Evolutionary conservation across 163 green algal species (phyloP).

Genomic region (Volvox carteri): DNA sequence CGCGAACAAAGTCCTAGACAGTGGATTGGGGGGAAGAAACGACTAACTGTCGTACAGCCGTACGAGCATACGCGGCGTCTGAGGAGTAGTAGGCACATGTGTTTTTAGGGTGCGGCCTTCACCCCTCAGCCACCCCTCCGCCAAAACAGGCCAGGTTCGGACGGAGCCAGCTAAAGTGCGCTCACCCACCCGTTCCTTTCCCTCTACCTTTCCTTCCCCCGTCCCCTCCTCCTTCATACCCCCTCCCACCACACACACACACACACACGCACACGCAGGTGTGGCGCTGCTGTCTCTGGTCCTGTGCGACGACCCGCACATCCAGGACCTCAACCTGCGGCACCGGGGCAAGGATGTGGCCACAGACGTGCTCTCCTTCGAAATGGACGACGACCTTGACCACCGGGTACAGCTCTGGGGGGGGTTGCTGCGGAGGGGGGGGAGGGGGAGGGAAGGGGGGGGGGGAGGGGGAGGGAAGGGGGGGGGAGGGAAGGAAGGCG

Average conservation of each 20-base stretch:
- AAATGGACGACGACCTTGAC: conserved; percentile 78
- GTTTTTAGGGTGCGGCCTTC: too few relatives aligned
- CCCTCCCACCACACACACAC: too few relatives aligned
- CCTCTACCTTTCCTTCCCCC: not conserved
- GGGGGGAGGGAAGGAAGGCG: not conserved
- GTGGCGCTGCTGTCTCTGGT: conserved; percentile 87
- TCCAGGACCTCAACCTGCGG: conserved; percentile 87
- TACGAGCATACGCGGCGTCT: too few relatives aligned
- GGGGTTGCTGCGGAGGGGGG: not conserved
- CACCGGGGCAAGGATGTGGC: conserved; percentile 86
- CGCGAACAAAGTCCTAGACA: too few relatives aligned
- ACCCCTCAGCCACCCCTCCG: too few relatives aligned
- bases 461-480: not conserved
- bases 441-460: not conserved
- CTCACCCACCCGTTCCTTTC: not conserved
- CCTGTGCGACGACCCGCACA: conserved; percentile 91
- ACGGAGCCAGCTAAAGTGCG: too few relatives aligned
- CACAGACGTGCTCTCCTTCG: conserved; percentile 99
- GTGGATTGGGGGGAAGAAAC: too few relatives aligned
- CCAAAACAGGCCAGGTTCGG: too few relatives aligned
- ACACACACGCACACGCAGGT: too few relatives aligned
- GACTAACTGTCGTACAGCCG: too few relatives aligned
- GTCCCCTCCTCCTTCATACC: not conserved
- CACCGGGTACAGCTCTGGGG: conserved; percentile 62
- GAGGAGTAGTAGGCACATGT: too few relatives aligned